phyloP scores from a whole-genome alignment of 495 filamentous ascomycete species.

The Lasiosphaeriaceae sp. region DNA sequence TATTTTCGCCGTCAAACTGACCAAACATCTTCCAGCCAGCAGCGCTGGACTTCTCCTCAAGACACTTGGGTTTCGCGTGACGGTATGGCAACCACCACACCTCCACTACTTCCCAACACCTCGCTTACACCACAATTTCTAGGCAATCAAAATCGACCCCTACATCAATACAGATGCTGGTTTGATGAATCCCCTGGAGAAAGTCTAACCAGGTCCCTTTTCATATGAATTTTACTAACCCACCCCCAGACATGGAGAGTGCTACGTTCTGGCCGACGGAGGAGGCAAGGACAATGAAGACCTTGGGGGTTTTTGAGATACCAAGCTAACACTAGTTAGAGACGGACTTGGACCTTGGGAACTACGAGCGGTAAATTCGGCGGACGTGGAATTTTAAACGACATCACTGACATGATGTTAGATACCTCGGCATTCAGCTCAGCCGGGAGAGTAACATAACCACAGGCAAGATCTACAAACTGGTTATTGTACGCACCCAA shows the following conservation, averaged over 20 bases:
- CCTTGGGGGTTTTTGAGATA: no score
- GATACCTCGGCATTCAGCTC: constrained; percentile 55
- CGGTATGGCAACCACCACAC: constrained; percentile 18
- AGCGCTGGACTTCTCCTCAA: constrained; percentile 58
- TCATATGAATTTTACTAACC: neutral
- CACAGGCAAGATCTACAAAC: constrained; percentile 88
- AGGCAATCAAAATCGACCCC: constrained; percentile 70
- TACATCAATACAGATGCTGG: constrained; percentile 87
- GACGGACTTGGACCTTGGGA: constrained; percentile 88
- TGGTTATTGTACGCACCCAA: constrained; percentile 55
- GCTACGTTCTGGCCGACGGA: constrained; percentile 38
- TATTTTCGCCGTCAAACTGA: no score
- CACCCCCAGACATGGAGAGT: constrained; percentile 31
- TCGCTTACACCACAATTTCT: neutral
- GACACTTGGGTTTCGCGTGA: constrained; percentile 65
- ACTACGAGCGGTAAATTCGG: constrained; percentile 71
- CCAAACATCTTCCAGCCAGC: no score
- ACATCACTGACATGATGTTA: neutral
- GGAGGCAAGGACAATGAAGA: constrained; percentile 15
- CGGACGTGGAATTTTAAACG: neutral
- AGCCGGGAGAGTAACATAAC: constrained; percentile 81
- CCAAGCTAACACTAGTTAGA: constrained; percentile 24
- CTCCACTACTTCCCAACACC: neutral
- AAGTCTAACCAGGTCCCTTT: constrained; percentile 25
- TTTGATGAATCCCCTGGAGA: constrained; percentile 65